Conservation (phyloP, 1,284 basidiomycete genomes). For the Trametes polyzona region DNA sequence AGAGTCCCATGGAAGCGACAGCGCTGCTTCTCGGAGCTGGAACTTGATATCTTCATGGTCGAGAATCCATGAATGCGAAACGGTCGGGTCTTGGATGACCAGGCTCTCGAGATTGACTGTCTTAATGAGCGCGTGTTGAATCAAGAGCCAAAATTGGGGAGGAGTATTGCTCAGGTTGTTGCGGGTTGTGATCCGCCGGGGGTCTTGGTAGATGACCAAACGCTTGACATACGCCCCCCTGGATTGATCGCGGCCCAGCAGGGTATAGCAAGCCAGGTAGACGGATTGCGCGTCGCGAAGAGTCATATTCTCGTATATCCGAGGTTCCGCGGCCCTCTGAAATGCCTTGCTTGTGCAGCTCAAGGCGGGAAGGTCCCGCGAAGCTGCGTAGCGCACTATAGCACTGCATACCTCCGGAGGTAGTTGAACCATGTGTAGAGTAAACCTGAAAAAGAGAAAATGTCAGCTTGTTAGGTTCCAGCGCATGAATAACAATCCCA, state of each 20-base stretch:
- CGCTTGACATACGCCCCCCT: conserved; percentile 35
- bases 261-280: conserved; percentile 26
- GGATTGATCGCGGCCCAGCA: conserved; percentile 23
- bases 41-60: conserved; percentile 29
- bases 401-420: conserved; percentile 30
- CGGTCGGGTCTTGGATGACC: conserved; percentile 29
- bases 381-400: conserved; percentile 28
- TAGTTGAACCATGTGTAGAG: conserved; percentile 15
- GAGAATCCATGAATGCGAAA: conserved; percentile 34
- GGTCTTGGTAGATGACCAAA: conserved; percentile 32
- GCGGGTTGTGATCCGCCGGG: conserved; percentile 16
- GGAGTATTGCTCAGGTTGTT: conserved; percentile 21
- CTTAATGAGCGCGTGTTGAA: conserved; percentile 31
- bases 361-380: conserved; percentile 30
- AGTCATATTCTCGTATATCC: conserved; percentile 31
- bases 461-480: too few relatives aligned
- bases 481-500: too few relatives aligned
- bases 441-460: too few relatives aligned
- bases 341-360: conserved; percentile 31
- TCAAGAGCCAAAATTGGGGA: conserved; percentile 31
- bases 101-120: conserved; percentile 34
- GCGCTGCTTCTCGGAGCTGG: conserved; percentile 32
- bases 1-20: conserved; percentile 35
- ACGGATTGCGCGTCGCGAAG: conserved; percentile 29
- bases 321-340: conserved; percentile 33